Percentiles rank a stretch among this genome's conserved stretches.
Conservation (phyloP, 495 filamentous ascomycete species). For the Penicillium malachiteum region DNA sequence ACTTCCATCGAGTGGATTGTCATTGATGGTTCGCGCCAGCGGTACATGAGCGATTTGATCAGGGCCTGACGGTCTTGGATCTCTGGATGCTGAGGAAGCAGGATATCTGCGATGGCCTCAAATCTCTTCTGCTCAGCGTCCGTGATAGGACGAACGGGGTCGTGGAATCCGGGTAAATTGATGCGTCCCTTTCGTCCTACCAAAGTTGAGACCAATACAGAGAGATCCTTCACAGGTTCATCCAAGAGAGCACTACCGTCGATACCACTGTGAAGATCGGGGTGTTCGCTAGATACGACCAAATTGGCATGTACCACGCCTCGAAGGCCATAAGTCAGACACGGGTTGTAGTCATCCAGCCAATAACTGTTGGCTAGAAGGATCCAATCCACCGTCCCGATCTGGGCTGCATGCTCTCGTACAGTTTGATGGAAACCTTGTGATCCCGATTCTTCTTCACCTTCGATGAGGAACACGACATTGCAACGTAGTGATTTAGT, state of each 20-base stretch:
- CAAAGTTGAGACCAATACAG: conserved; percentile 73
- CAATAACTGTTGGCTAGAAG: conserved; percentile 96
- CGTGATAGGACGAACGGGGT: conserved; percentile 73
- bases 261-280: conserved; percentile 92
- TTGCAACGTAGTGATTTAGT: conserved; percentile 78
- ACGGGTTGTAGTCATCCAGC: conserved; percentile 93
- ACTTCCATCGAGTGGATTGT: conserved; percentile 93
- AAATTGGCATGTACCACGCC: conserved; percentile 95
- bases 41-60: conserved; percentile 78
- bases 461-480: conserved; percentile 91
- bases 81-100: conserved; percentile 68
- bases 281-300: conserved; percentile 76
- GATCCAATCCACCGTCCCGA: conserved; percentile 91
- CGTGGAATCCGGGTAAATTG: conserved; percentile 76
- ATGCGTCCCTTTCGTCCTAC: conserved; percentile 62
- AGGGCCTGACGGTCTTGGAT: conserved; percentile 65
- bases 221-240: conserved; percentile 87
- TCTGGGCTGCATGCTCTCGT: conserved; percentile 70
- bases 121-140: conserved; percentile 77
- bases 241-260: conserved; percentile 86
- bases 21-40: conserved; percentile 94
- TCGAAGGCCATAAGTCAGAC: conserved; percentile 88
- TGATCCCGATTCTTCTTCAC: conserved; percentile 94
- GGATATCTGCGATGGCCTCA: conserved; percentile 72
- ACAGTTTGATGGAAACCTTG: conserved; percentile 83